Percentiles rank a stretch among this genome's conserved stretches.
Evolutionary conservation across 768 basidiomycete species (phyloP).

Genomic region (Auriscalpium vulgare): DNA sequence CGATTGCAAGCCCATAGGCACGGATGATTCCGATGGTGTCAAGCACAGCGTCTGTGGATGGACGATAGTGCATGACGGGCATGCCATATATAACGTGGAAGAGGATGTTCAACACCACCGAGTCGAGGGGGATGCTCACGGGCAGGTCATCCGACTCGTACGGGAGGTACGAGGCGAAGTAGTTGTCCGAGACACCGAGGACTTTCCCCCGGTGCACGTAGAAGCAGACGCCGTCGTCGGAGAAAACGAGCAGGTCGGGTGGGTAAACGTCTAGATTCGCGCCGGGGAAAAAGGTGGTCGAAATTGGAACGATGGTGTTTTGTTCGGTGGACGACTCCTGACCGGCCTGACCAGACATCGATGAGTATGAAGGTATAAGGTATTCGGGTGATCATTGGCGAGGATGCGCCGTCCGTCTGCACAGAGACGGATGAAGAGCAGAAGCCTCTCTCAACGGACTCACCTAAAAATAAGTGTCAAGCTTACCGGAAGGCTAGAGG

Average conservation of each 20-base stretch:
- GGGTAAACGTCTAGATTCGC: conserved; percentile 4
- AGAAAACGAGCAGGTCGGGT: conserved; percentile 22
- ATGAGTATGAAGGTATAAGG: too few relatives aligned
- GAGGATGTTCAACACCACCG: conserved; percentile 25
- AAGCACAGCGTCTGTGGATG: conserved; percentile 21
- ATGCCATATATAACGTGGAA: conserved; percentile 27
- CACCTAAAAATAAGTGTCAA: too few relatives aligned
- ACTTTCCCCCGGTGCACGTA: conserved; percentile 22
- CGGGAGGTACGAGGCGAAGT: conserved; percentile 13
- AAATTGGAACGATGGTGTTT: conserved; percentile 10
- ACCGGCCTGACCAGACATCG: too few relatives aligned
- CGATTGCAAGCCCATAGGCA: conserved; percentile 21
- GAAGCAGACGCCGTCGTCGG: conserved; percentile 25
- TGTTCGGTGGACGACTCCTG: too few relatives aligned
- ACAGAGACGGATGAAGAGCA: too few relatives aligned
- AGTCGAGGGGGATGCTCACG: conserved; percentile 20
- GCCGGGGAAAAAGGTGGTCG: conserved; percentile 17
- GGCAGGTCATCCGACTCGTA: conserved; percentile 6
- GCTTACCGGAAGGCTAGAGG: too few relatives aligned
- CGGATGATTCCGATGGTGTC: conserved; percentile 18
- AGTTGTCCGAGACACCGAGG: conserved; percentile 19
- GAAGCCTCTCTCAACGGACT: too few relatives aligned
- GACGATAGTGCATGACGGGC: conserved; percentile 19
- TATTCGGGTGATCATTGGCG: too few relatives aligned
- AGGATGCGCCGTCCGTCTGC: too few relatives aligned